Conservation (phyloP, 495 filamentous ascomycete species). For the Daldinia grandis region DNA sequence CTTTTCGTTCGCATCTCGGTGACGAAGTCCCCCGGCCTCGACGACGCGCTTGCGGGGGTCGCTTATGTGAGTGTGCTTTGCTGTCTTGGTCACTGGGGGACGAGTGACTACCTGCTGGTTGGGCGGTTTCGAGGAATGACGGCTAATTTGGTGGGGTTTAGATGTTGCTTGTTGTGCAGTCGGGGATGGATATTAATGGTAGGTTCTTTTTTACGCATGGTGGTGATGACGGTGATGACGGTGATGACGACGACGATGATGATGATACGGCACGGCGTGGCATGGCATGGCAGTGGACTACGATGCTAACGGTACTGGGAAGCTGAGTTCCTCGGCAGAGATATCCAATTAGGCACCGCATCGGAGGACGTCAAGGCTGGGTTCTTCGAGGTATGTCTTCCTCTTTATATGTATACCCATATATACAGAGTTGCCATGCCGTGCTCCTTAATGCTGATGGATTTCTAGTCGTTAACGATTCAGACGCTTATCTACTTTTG, state of each 20-base stretch:
- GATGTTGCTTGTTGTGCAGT: constrained; percentile 9
- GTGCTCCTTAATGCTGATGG: neutral
- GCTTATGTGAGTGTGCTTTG: constrained; percentile 41
- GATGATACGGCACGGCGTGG: no score
- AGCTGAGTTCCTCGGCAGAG: constrained; percentile 24
- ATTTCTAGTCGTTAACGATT: constrained; percentile 26
- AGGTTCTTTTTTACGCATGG: neutral
- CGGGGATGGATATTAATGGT: constrained; percentile 25
- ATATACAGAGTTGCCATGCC: neutral
- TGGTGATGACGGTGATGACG: no score
- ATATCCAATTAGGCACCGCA: constrained; percentile 28
- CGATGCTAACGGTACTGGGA: constrained; percentile 16
- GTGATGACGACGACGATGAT: no score
- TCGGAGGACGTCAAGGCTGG: constrained; percentile 16
- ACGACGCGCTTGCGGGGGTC: constrained; percentile 42
- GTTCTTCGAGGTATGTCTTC: constrained; percentile 39
- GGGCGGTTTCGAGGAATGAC: neutral
- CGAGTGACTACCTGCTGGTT: no score
- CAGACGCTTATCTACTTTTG: constrained; percentile 45
- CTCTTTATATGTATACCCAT: no score
- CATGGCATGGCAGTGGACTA: neutral
- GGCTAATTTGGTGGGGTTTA: neutral
- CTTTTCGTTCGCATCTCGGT: constrained; percentile 41
- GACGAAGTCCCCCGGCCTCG: constrained; percentile 45
- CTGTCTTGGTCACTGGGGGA: no score